Percentiles rank a stretch among this genome's conserved stretches.
Evolutionary conservation across 2,329 filamentous ascomycete genomes (phyloP).

Genomic region (Xylaria sp.): DNA sequence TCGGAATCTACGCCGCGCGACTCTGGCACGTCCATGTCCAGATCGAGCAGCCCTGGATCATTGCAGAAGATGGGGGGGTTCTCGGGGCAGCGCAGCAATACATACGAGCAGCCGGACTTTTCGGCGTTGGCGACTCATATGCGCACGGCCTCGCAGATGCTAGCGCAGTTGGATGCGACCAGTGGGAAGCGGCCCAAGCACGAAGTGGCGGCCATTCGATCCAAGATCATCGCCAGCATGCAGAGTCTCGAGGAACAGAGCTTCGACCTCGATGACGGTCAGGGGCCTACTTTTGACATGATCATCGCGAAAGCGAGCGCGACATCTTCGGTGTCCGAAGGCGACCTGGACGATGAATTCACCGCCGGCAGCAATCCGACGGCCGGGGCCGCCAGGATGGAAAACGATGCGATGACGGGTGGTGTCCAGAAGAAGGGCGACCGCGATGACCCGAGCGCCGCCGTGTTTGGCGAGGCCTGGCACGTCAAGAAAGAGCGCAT

Average conservation of each 20-base stretch:
- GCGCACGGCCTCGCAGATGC: conserved; percentile 87
- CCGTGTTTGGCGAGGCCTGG: conserved; percentile 89
- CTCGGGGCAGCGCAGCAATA: conserved; percentile 62
- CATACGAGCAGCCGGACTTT: conserved; percentile 79
- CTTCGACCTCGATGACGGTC: conserved; percentile 78
- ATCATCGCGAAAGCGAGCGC: conserved; percentile 80
- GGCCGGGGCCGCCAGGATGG: conserved; percentile 84
- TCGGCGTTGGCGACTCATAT: conserved; percentile 87
- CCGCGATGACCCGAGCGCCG: conserved; percentile 84
- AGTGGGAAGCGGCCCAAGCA: conserved; percentile 81
- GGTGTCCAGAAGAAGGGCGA: conserved; percentile 83
- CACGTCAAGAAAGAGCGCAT: conserved; percentile 85
- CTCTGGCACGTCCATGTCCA: conserved; percentile 73
- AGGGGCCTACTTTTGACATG: conserved; percentile 79
- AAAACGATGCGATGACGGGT: conserved; percentile 88
- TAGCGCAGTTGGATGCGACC: conserved; percentile 83
- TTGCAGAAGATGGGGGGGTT: conserved; percentile 72
- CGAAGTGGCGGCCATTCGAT: conserved; percentile 84
- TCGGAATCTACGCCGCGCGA: conserved; percentile 74
- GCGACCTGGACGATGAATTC: conserved; percentile 52
- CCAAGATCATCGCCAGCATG: conserved; percentile 91
- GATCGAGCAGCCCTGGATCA: conserved; percentile 73
- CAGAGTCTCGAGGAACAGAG: conserved; percentile 87
- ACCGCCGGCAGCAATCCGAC: conserved; percentile 70
- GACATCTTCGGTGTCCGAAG: conserved; percentile 52